A percentile compares a stretch with the other conserved stretches of the same genome.
Conservation (phyloP, 2,329 filamentous ascomycete species). For the Epichloe gansuensis region DNA sequence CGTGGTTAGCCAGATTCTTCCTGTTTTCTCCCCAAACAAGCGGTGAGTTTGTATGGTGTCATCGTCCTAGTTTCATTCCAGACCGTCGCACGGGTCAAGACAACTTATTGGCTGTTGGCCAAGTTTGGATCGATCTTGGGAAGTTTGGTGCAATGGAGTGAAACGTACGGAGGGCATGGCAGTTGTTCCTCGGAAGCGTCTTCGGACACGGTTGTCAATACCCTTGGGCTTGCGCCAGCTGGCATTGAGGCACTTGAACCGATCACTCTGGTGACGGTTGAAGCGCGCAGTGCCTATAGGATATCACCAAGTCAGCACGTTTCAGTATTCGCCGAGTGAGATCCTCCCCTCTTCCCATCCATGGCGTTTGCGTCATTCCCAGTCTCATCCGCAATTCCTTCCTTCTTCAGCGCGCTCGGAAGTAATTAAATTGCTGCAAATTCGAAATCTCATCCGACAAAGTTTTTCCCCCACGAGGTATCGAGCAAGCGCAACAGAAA, state of each 20-base stretch:
- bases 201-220: slow-evolving; percentile 96
- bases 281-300: slow-evolving; percentile 75
- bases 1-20: slow-evolving; percentile 3
- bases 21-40: neutral
- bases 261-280: slow-evolving; percentile 94
- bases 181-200: slow-evolving; percentile 92
- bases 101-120: neutral
- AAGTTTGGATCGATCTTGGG: neutral
- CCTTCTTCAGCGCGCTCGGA: neutral
- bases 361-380: neutral
- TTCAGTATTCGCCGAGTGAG: neutral
- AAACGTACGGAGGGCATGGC: slow-evolving; percentile 92
- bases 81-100: neutral
- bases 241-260: slow-evolving; percentile 80
- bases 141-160: neutral
- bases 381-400: neutral
- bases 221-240: slow-evolving; percentile 99
- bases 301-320: slow-evolving; percentile 27
- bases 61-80: neutral
- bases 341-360: neutral
- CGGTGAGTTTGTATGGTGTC: neutral
- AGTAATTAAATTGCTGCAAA: too few relatives aligned
- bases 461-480: too few relatives aligned
- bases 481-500: neutral
- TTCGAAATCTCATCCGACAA: neutral